Base-by-base conservation (phyloP, 257 asterid genomes). In the Solanum lycopersicoides region DNA sequence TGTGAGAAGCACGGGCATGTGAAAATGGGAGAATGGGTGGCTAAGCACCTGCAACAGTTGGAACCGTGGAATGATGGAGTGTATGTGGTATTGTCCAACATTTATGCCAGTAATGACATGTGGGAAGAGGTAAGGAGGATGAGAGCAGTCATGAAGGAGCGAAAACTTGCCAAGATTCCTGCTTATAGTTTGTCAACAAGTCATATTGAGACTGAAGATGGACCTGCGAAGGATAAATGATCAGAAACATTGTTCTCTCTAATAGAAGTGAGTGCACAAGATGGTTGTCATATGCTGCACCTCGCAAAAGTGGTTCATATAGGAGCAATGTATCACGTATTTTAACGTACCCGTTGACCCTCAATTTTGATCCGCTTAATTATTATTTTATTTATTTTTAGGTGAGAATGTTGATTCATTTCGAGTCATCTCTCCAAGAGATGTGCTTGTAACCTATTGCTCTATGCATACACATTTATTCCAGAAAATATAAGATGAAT, bases 31-130 rank as follows among this genome's bases (percentile, higher is more conserved):
- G 95, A 95, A 83, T 92, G 92, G 93, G 99, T 94, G 86, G 96
- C 95, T 72, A 91, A 91, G 91, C 95, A 93, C 50, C 89, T 97
- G 94, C 85, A 94, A 71, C 94, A 93, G 93, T 60, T 97, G 90
- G 98, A 97, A 76, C 98, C 98, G 5, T 92, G 91, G 92, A 93
- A 92, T 53, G 98, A 95, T 37, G 99, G 99, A 71, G 97, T 91
- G 3, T 95, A 89, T 86, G 98, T 95, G 73, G 98, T 90, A 83
- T 86, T 97, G 89, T 95, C 99, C 30, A 97, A 97, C 91, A 95
- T 95, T 32, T 97, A 97, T 79, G 99, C 98, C 6, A 91, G 91
- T 86, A 91, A 92, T 90, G 94, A 93, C 32, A 89, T 92, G 93
- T 97, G 99, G 99, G 90, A 91, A 83, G 97, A 94, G 83, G 98